Base-by-base conservation (phyloP, 1,284 basidiomycete genomes). In the Xerocomus nothofagi region DNA sequence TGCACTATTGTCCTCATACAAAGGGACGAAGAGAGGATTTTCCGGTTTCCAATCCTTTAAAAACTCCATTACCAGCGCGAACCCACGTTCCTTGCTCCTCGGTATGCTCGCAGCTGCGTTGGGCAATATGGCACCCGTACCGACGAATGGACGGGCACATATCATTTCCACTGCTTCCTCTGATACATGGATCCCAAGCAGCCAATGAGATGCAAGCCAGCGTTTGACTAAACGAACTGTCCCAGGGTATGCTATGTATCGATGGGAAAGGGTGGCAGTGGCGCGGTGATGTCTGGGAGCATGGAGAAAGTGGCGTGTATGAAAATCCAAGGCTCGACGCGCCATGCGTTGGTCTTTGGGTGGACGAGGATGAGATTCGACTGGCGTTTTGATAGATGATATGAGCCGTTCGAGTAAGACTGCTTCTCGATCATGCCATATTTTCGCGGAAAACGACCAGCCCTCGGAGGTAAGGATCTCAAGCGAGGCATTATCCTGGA, bases 181-280 rank as follows among this genome's bases (percentile, higher is more conserved):
- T 6, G 79, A 76, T 36, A 95, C 72, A 57, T 92, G 86, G 0
- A 71, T 68, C 2, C 78, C 73, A 15, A 91, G 75, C 20, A 98
- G 79, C 88, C 96, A 91, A 69, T 99, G 97, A 2, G 87, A 76
- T 0, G 88, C 81, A 40, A 98, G 72, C 97, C 97, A 99, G 43
- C 97, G 81, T 71, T 98, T 96, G 34, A 91, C 81, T 20, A 99
- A 77, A 24, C 97, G 79, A 18, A 91, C 87, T 0, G 94, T 94
- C 6, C 87, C 85, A 2, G 91, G 77, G 65, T 87, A 97, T 6
- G 92, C 88, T 0, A 85, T 72, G 63, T 84, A 89, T 39, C 83
- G 82, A 65, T 97, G 92, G 44, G 84, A 84, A 31, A 99, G 73
- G 2, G 88, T 82, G 1, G 86, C 80, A 30, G 98, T 77, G 1